Conservation (phyloP, 2,329 filamentous ascomycete genomes). For the Lasiodiplodia sp. region DNA sequence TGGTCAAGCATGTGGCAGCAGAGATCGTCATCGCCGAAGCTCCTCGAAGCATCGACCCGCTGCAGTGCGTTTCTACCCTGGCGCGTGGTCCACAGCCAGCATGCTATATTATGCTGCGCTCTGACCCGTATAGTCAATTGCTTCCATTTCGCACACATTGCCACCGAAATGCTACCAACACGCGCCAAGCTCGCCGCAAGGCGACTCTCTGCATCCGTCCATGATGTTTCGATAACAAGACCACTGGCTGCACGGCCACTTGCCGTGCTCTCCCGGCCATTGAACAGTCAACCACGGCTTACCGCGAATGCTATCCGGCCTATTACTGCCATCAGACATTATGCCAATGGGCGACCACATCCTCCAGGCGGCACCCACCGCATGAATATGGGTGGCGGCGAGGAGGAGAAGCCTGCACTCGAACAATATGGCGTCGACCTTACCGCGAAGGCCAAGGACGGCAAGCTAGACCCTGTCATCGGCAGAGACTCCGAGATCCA, state of each 20-base stretch:
- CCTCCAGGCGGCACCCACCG: slow-evolving; percentile 91
- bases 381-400: slow-evolving; percentile 80
- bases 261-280: slow-evolving; percentile 32
- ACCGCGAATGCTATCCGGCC: slow-evolving; percentile 35
- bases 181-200: slow-evolving; percentile 45
- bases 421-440: slow-evolving; percentile 93
- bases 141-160: neutral
- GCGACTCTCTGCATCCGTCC: slow-evolving; percentile 39
- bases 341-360: slow-evolving; percentile 71
- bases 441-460: slow-evolving; percentile 81
- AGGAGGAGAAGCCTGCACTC: slow-evolving; percentile 80
- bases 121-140: slow-evolving; percentile 1
- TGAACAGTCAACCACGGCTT: slow-evolving; percentile 34
- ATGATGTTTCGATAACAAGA: slow-evolving; percentile 6
- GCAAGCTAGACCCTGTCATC: slow-evolving; percentile 95
- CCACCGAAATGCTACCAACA: slow-evolving; percentile 44
- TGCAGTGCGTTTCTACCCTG: slow-evolving; percentile 5
- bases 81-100: neutral
- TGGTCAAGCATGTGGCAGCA: neutral
- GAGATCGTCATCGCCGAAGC: slow-evolving; percentile 26
- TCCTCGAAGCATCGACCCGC: slow-evolving; percentile 29
- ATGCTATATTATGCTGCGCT: slow-evolving; percentile 18
- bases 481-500: slow-evolving; percentile 92
- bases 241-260: slow-evolving; percentile 15
- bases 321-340: slow-evolving; percentile 56